Conservation (phyloP, 2,329 filamentous ascomycete species). For the Colletotrichum brevisporum region DNA sequence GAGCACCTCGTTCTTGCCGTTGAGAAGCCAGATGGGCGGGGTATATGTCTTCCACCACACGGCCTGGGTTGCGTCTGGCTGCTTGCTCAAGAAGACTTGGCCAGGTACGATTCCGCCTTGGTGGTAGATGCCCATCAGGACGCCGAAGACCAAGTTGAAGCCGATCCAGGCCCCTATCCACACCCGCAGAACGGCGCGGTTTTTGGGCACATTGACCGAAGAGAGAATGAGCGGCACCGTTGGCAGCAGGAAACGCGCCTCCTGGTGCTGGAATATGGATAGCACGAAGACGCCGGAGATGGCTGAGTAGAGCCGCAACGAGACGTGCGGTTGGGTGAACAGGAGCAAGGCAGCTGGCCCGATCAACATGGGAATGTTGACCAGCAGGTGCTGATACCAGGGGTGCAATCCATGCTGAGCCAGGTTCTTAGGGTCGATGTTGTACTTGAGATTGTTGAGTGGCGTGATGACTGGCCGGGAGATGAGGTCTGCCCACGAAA, state of each 20-base stretch:
- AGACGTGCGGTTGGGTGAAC: conserved; percentile 69
- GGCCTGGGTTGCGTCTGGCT: conserved; percentile 77
- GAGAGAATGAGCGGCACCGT: conserved; percentile 83
- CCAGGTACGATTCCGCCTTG: conserved; percentile 84
- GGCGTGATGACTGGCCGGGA: conserved; percentile 79
- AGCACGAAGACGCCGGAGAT: conserved; percentile 79
- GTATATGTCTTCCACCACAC: conserved; percentile 92
- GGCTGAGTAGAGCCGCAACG: conserved; percentile 78
- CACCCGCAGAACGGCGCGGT: conserved; percentile 60
- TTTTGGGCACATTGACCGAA: conserved; percentile 76
- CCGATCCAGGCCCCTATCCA: conserved; percentile 76
- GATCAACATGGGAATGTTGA: conserved; percentile 79
- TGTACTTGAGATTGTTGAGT: conserved; percentile 84
- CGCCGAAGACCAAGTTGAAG: conserved; percentile 78
- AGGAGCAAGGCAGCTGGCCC: conserved; percentile 77
- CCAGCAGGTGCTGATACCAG: conserved; percentile 81
- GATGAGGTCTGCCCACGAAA: conserved; percentile 76
- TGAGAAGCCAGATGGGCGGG: conserved; percentile 84
- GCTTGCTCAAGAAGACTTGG: conserved; percentile 80
- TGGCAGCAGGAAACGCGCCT: conserved; percentile 83
- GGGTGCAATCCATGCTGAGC: conserved; percentile 83
- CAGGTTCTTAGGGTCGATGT: conserved; percentile 78
- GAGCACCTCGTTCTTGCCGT: conserved; percentile 81
- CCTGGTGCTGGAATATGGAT: conserved; percentile 83
- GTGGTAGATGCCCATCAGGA: conserved; percentile 86